Conservation (phyloP, 2,329 filamentous ascomycete species). For the Colletotrichum caudatum region DNA sequence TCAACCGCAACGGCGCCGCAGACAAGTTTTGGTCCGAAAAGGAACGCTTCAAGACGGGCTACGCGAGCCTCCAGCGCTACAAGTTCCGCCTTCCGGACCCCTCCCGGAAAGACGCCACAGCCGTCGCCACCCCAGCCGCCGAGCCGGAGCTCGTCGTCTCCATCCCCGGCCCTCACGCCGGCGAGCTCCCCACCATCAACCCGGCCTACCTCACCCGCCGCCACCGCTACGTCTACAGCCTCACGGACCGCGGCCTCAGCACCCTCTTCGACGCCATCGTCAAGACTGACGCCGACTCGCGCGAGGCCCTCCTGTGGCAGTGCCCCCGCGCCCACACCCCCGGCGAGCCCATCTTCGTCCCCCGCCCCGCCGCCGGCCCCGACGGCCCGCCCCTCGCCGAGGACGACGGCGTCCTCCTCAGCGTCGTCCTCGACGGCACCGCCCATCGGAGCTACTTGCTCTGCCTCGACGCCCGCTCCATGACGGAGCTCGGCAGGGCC, state of each 20-base stretch:
- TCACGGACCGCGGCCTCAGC: conserved; percentile 67
- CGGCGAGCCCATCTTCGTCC: conserved; percentile 76
- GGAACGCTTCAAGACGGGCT: conserved; percentile 52
- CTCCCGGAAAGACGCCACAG: background rate
- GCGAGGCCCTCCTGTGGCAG: conserved; percentile 68
- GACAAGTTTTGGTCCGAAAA: conserved; percentile 58
- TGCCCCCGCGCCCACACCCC: conserved; percentile 71
- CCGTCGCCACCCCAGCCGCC: too few species aligned
- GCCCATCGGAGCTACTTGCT: conserved; percentile 72
- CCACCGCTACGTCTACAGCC: conserved; percentile 72
- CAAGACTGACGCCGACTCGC: conserved; percentile 72
- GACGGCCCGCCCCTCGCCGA: conserved; percentile 56
- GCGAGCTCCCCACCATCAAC: conserved; percentile 77
- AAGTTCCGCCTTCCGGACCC: conserved; percentile 53
- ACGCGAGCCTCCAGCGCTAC: conserved; percentile 58
- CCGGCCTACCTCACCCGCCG: conserved; percentile 62
- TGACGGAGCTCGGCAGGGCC: conserved; percentile 74
- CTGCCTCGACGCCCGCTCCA: conserved; percentile 71
- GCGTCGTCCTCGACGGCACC: conserved; percentile 73
- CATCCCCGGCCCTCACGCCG: conserved; percentile 65
- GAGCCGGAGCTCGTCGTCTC: conserved; percentile 29
- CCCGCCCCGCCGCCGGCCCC: conserved; percentile 44
- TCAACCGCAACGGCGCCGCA: conserved; percentile 63
- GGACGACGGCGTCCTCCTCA: conserved; percentile 73
- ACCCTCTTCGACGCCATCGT: conserved; percentile 72